Evolutionary conservation across 192 early-diverging fungal species (phyloP), one percentile per base, ranked within the genome.

Genomic region (Podila horticola): DNA sequence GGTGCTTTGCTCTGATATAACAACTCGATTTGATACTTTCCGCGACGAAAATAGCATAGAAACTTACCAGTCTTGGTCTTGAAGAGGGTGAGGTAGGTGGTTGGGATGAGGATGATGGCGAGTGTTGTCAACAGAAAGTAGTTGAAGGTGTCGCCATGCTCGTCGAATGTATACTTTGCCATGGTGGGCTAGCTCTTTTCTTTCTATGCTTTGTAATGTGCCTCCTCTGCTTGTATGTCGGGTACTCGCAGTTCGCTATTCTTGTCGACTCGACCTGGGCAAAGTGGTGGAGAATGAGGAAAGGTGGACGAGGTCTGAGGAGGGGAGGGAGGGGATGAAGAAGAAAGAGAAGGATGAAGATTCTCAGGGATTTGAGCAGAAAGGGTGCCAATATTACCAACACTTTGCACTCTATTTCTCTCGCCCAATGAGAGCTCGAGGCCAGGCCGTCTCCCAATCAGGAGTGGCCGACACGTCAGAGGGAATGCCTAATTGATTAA

Each of bases 81-180:
- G 51, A 83, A 81, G 30, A 91, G 24, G 70, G 84, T 69, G 45
- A 83, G 84, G 65, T 89, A 62, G 15, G 95, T 96, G 31, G 87
- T 76, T 3, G 97, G 97, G 34, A 97, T 82, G 60, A 98, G 88
- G 58, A 94, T 87, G 30, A 99, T 82, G 33, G 90, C 87, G 64
- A 98, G 88, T 61, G 97, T 83, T 3, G 97, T 93, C 68, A 97
- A 73, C 30, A 97, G 85, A 86, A 97, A 99, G 88, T 95, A 97
- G 85, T 94, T 92, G 88, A 98, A 99, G 72, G 93, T 95, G 70
- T 94, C 93, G 31, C 97, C 97, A 73, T 91, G 89, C 82, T 97
- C 95, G 85, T 99, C 97, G 81, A 98, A 99, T 61, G 88, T 91
- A 89, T 98, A 98, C 79, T 95, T 81, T n/a, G 77, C 77, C 77